Evolutionary conservation across 1,284 basidiomycete genomes (phyloP), one percentile per base, ranked within the genome.

Genomic region (Flammula alnicola): DNA sequence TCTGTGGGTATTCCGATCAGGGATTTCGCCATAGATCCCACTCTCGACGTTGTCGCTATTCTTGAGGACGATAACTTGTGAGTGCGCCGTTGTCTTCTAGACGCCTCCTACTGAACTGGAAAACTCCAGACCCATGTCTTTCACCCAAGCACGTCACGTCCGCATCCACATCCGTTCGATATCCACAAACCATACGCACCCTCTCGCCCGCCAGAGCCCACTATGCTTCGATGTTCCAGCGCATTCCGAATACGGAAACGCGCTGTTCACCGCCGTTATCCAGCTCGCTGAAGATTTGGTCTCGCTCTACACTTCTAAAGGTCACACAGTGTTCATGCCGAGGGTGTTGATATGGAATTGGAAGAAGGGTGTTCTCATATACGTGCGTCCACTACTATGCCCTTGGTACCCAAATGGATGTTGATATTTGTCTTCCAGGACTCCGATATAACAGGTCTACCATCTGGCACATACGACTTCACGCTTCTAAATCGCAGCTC

Each of bases 21-120:
- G 32, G 83, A 85, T 58, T 83, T 86, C 51, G 82, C 79, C 0
- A 77, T 84, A n/a, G 84, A 85, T 55, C 82, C 83, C 0, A 74
- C 78, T 0, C 83, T 84, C 58, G 80, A 85, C 56, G 57, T 86
- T 38, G 67, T 86, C 32, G 73, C 75, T 2, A 54, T 80, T 4
- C 63, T 84, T 7, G 73, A 75, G 51, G 64, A 57, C 6, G 53
- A 61, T 39, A 10, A 41, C 49, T 58, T 33, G 65, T 62, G 20
- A 25, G 59, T 55, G 43, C 16, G 14, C 11, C 20, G 14, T 30
- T 20, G 6, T 42, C 10, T 11, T 16, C 16, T 11, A 25, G 8
- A 20, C 31, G 6, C 5, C 12, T 25, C 11, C 10, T 11, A 37
- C 9, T n/a, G 14, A 27, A 16, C 9, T 17, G 4, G 3, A 19